Percentiles rank a stretch among this genome's conserved stretches.
phyloP scores from a whole-genome alignment of 2,329 filamentous ascomycete genomes.

The Cytospora chrysosperma region DNA sequence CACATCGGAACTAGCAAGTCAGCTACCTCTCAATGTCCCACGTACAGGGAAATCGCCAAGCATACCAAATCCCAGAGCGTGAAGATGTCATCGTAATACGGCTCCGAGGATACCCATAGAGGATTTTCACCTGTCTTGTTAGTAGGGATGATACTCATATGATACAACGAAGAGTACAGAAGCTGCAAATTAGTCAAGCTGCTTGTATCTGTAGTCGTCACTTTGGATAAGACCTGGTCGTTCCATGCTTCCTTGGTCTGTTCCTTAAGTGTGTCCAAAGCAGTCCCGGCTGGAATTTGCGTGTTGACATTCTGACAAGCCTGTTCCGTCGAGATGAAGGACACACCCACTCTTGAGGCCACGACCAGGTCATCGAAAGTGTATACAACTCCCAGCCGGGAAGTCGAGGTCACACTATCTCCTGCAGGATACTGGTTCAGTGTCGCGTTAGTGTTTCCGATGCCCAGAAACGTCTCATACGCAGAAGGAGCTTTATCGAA shows the following conservation, averaged over 20 bases:
- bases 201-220: conserved; percentile 55
- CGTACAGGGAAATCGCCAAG: not conserved
- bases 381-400: conserved; percentile 52
- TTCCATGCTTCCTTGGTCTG: conserved; percentile 58
- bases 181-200: conserved; percentile 55
- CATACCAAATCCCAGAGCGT: conserved; percentile 61
- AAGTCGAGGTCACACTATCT: conserved; percentile 36
- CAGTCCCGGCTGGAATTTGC: conserved; percentile 52
- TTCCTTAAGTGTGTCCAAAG: conserved; percentile 44
- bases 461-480: conserved; percentile 45
- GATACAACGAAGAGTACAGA: conserved; percentile 68
- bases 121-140: conserved; percentile 73
- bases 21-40: not conserved
- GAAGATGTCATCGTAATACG: conserved; percentile 71
- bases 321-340: conserved; percentile 61
- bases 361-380: conserved; percentile 49
- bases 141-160: conserved; percentile 67
- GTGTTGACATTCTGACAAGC: conserved; percentile 58
- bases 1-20: conserved; percentile 56
- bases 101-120: conserved; percentile 60
- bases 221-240: conserved; percentile 58
- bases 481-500: conserved; percentile 48
- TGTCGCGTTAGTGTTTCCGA: conserved; percentile 32
- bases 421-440: conserved; percentile 36
- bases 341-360: conserved; percentile 63